Conservation (phyloP, 2,329 filamentous ascomycete species). For the Penicillium corylophilum region DNA sequence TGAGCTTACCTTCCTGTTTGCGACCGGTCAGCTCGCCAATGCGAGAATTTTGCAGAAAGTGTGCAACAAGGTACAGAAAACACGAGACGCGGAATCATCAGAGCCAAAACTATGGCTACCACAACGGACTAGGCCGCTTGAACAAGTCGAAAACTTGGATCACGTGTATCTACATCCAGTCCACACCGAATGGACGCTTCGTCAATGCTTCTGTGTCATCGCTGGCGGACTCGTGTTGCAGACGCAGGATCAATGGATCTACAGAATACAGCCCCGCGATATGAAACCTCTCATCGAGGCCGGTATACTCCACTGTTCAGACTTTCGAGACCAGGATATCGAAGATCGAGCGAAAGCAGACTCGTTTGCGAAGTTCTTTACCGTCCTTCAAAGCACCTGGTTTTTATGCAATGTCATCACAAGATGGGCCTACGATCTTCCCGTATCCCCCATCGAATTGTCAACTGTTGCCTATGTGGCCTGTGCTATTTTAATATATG, state of each 20-base stretch:
- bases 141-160: background rate
- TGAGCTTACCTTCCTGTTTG: conserved; percentile 1
- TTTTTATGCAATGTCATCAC: conserved; percentile 7
- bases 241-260: conserved; percentile 10
- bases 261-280: conserved; percentile 1
- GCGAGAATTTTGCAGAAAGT: background rate
- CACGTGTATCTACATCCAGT: background rate
- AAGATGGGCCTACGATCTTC: conserved; percentile 11
- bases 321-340: conserved; percentile 10
- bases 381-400: conserved; percentile 12
- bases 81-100: background rate
- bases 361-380: conserved; percentile 11
- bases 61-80: conserved; percentile 2
- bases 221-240: conserved; percentile 5
- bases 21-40: conserved; percentile 1
- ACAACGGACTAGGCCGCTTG: background rate
- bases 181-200: conserved; percentile 1
- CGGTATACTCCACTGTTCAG: conserved; percentile 5
- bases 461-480: conserved; percentile 13
- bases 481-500: conserved; percentile 10
- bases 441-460: conserved; percentile 12
- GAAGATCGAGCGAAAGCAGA: conserved; percentile 16
- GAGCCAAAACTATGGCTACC: background rate
- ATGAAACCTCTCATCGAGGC: conserved; percentile 8
- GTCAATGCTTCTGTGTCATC: conserved; percentile 4